phyloP scores from a whole-genome alignment of 2,329 filamentous ascomycete genomes.

The Arthrobotrys entomopaga region DNA sequence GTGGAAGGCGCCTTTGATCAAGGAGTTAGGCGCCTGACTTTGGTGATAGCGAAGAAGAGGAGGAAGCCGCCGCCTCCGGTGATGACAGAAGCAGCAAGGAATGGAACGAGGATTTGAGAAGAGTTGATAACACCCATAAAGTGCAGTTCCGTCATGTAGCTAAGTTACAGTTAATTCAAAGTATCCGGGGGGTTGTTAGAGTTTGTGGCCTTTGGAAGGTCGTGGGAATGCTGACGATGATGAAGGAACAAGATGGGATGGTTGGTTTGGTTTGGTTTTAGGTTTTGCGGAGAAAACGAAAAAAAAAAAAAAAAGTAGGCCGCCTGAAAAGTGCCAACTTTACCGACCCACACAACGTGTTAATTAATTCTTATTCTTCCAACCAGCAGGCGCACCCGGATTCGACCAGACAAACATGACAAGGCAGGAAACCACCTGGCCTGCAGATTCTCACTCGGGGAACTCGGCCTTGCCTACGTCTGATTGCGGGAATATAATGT shows the following conservation, averaged over 20 bases:
- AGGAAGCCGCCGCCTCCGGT: slow-evolving; percentile 50
- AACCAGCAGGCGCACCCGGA: too few species aligned
- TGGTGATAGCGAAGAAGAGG: slow-evolving; percentile 50
- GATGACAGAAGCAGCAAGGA: slow-evolving; percentile 45
- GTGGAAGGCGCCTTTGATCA: slow-evolving; percentile 35
- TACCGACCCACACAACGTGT: slow-evolving; percentile 12
- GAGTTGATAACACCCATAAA: slow-evolving; percentile 54
- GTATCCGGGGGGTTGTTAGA: slow-evolving; percentile 2
- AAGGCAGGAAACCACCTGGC: slow-evolving; percentile 22
- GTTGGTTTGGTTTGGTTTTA: too few species aligned
- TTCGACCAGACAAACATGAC: too few species aligned
- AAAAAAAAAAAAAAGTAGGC: slow-evolving; percentile 39
- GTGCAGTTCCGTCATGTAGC: slow-evolving; percentile 51
- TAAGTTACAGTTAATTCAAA: not conserved
- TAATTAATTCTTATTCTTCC: too few species aligned
- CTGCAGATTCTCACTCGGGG: slow-evolving; percentile 4
- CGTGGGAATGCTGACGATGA: slow-evolving; percentile 28
- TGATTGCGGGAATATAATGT: slow-evolving; percentile 22
- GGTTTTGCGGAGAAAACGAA: slow-evolving; percentile 33
- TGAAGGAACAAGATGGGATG: too few species aligned
- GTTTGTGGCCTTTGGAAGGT: slow-evolving; percentile 13
- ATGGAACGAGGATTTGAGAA: slow-evolving; percentile 44
- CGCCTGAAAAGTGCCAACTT: slow-evolving; percentile 32
- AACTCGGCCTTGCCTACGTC: slow-evolving; percentile 4
- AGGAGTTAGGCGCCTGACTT: slow-evolving; percentile 49